Percentiles rank a stretch among this genome's conserved stretches.
Evolutionary conservation across 2,329 filamentous ascomycete species (phyloP).

Genomic region (Saccharata proteae): DNA sequence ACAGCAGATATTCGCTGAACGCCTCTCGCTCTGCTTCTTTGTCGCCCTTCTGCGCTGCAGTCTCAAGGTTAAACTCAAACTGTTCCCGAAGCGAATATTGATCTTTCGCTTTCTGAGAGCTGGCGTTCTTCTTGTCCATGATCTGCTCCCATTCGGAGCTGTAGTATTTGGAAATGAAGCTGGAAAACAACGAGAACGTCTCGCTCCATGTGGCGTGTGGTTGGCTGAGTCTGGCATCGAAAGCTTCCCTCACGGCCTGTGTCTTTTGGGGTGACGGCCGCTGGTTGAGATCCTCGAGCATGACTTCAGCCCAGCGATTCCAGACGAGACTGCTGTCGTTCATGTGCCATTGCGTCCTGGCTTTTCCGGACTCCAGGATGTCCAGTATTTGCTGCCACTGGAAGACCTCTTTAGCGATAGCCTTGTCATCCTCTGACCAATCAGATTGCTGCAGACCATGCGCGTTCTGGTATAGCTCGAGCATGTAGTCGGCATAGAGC

Average conservation of each 20-base stretch:
- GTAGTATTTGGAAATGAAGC: slow-evolving; percentile 61
- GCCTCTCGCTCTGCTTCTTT: slow-evolving; percentile 42
- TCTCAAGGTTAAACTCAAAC: slow-evolving; percentile 54
- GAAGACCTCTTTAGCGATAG: slow-evolving; percentile 60
- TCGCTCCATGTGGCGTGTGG: slow-evolving; percentile 65
- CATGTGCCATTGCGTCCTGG: slow-evolving; percentile 60
- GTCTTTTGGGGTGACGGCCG: slow-evolving; percentile 44
- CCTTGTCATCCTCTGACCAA: slow-evolving; percentile 54
- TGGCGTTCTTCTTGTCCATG: slow-evolving; percentile 56
- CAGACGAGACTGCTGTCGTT: slow-evolving; percentile 68
- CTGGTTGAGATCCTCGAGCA: slow-evolving; percentile 54
- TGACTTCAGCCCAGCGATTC: slow-evolving; percentile 64
- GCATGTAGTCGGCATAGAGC: slow-evolving; percentile 67
- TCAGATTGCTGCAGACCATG: slow-evolving; percentile 38
- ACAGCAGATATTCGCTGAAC: slow-evolving; percentile 63
- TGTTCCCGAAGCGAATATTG: slow-evolving; percentile 53
- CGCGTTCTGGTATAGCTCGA: slow-evolving; percentile 55
- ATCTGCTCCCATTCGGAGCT: slow-evolving; percentile 58
- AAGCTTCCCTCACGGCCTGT: slow-evolving; percentile 55
- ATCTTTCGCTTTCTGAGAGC: slow-evolving; percentile 51
- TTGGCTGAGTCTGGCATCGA: slow-evolving; percentile 55
- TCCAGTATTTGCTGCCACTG: slow-evolving; percentile 53
- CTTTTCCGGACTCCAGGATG: slow-evolving; percentile 60
- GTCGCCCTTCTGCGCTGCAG: slow-evolving; percentile 46
- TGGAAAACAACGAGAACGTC: slow-evolving; percentile 63